Conservation (phyloP, 2,329 filamentous ascomycete species). For the Colletotrichum abscissum region DNA sequence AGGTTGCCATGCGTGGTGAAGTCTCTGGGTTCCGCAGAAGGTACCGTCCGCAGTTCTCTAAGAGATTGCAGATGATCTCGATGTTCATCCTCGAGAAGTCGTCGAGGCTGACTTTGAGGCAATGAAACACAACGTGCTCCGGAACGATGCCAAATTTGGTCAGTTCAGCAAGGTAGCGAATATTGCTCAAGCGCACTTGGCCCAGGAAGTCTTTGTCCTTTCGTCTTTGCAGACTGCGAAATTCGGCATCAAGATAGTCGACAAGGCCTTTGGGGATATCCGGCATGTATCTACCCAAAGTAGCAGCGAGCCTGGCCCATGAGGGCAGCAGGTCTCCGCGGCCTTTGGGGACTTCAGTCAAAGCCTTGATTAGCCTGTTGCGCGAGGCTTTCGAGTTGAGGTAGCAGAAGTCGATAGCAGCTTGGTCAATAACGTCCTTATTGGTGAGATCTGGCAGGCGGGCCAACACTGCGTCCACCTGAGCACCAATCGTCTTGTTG, state of each 20-base stretch:
- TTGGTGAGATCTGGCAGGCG: slow-evolving; percentile 91
- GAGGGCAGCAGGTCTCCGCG: slow-evolving; percentile 89
- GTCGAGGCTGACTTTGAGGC: slow-evolving; percentile 95
- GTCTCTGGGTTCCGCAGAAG: slow-evolving; percentile 93
- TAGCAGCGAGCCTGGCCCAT: slow-evolving; percentile 93
- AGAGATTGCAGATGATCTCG: slow-evolving; percentile 94
- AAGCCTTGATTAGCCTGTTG: slow-evolving; percentile 90
- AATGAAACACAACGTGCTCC: slow-evolving; percentile 98
- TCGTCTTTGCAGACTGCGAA: slow-evolving; percentile 93
- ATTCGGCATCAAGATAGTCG: slow-evolving; percentile 94
- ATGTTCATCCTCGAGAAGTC: slow-evolving; percentile 99
- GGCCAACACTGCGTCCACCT: slow-evolving; percentile 90
- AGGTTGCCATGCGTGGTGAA: slow-evolving; percentile 90
- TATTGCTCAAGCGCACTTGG: slow-evolving; percentile 92
- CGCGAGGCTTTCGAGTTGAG: slow-evolving; percentile 98
- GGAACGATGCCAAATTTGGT: slow-evolving; percentile 99
- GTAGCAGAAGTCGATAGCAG: slow-evolving; percentile 97
- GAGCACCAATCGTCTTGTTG: slow-evolving; percentile 97
- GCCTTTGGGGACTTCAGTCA: slow-evolving; percentile 95
- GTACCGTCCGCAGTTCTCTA: slow-evolving; percentile 97
- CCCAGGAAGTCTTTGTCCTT: slow-evolving; percentile 98
- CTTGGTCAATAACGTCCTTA: slow-evolving; percentile 92
- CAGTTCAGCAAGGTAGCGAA: slow-evolving; percentile 96
- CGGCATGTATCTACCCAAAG: slow-evolving; percentile 91
- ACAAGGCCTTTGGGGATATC: slow-evolving; percentile 95